phyloP scores from a whole-genome alignment of 768 basidiomycete genomes.

The Exidia glandulosa region DNA sequence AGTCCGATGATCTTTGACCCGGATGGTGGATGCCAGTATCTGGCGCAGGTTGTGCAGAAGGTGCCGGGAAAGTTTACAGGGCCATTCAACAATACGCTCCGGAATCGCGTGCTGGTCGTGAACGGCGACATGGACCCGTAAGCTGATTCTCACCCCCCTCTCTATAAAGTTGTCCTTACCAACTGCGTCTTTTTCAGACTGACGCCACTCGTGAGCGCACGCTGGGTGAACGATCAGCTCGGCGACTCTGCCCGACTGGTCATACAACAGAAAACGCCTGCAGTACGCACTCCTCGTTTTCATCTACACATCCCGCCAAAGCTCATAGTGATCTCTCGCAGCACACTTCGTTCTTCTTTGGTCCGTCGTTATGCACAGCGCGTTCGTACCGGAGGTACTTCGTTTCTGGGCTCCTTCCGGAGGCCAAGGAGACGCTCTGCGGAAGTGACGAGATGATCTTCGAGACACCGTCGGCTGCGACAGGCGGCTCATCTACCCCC shows the following conservation, averaged over 20 bases:
- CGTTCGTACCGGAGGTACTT: background rate
- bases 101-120: background rate
- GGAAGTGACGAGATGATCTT: background rate
- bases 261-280: background rate
- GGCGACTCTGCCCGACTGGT: background rate
- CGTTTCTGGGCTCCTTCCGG: background rate
- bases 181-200: background rate
- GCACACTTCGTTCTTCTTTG: background rate
- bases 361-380: background rate
- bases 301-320: background rate
- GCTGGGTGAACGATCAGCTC: background rate
- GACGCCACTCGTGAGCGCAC: background rate
- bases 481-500: background rate
- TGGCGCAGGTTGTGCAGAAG: background rate
- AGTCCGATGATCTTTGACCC: slow-evolving; percentile 2
- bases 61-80: background rate
- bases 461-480: background rate
- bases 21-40: slow-evolving; percentile 6
- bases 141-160: too few species aligned
- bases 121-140: background rate
- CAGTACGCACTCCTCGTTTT: background rate
- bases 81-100: slow-evolving; percentile 1
- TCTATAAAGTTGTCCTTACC: background rate
- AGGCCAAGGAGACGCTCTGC: background rate
- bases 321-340: background rate